These are phyloP conservation scores for Tetrahymena malaccensis DNA, from an alignment of 73 alveolate species.

Conservation along the genomic window DNA sequence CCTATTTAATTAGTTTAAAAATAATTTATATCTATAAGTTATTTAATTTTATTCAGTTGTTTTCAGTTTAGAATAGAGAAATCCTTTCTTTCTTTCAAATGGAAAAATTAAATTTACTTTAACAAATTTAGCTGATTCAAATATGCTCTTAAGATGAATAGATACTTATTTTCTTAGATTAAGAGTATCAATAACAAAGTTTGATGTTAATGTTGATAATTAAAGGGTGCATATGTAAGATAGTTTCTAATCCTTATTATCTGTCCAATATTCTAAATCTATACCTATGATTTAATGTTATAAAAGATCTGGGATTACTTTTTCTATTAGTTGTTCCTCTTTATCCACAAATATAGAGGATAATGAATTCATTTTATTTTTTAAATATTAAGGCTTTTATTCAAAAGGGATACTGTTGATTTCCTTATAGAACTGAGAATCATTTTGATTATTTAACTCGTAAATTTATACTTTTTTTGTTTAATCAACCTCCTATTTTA, in stretches of 20 bases:
- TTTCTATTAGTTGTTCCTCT: background rate
- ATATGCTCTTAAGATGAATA: background rate
- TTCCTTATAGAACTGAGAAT: background rate
- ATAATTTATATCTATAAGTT: too few species aligned
- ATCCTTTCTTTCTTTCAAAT: too few species aligned
- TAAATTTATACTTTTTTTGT: background rate
- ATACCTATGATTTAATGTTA: conserved; percentile 15
- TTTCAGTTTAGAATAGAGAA: too few species aligned
- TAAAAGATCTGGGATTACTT: background rate
- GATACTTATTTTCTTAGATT: background rate
- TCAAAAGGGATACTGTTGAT: background rate
- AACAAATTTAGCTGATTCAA: background rate
- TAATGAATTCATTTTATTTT: background rate
- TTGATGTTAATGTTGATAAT: conserved; percentile 5
- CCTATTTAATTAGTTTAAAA: background rate
- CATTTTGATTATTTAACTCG: background rate
- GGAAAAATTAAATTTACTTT: background rate
- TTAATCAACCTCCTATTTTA: background rate
- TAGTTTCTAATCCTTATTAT: conserved; percentile 1
- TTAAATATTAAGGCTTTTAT: background rate
- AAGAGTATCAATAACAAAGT: conserved; percentile 6
- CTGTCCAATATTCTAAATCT: conserved; percentile 19
- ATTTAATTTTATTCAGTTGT: background rate
- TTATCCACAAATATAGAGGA: background rate
- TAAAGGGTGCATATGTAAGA: conserved; percentile 12